phyloP scores from a whole-genome alignment of 1,284 basidiomycete species.

The Peniophora sp. region DNA sequence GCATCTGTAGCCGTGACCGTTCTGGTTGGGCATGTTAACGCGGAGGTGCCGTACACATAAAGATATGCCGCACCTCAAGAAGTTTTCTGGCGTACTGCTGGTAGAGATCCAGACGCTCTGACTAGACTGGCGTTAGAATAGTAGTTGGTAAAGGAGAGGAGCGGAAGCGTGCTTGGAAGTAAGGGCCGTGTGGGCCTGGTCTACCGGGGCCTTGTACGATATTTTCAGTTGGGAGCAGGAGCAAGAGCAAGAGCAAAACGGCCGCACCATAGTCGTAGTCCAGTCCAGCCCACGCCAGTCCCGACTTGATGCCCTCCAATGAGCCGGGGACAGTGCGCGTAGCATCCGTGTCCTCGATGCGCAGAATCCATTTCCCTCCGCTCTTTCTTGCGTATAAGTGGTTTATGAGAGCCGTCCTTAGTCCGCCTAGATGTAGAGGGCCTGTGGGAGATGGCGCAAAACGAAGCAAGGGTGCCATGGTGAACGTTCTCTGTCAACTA shows the following conservation, averaged over 20 bases:
- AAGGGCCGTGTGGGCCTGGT: slow-evolving; percentile 68
- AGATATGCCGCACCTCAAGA: slow-evolving; percentile 45
- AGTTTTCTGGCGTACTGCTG: slow-evolving; percentile 65
- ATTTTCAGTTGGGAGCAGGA: slow-evolving; percentile 4
- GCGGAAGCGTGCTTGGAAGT: slow-evolving; percentile 57
- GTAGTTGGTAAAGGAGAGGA: neutral
- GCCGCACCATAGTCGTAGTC: slow-evolving; percentile 82
- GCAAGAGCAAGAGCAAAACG: neutral
- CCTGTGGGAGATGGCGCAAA: slow-evolving; percentile 99
- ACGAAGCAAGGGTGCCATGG: slow-evolving; percentile 43
- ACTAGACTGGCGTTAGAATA: slow-evolving; percentile 38
- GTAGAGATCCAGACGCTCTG: slow-evolving; percentile 84
- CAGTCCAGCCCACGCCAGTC: slow-evolving; percentile 89
- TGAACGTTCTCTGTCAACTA: neutral
- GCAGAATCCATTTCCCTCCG: slow-evolving; percentile 82
- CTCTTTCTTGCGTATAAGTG: slow-evolving; percentile 78
- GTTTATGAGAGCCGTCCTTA: slow-evolving; percentile 95
- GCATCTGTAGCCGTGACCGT: slow-evolving; percentile 88
- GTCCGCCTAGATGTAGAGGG: slow-evolving; percentile 87
- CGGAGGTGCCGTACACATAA: neutral
- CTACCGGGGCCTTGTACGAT: slow-evolving; percentile 59
- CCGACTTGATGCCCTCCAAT: slow-evolving; percentile 70
- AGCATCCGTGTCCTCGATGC: slow-evolving; percentile 96
- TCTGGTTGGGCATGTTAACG: slow-evolving; percentile 32
- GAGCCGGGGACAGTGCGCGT: slow-evolving; percentile 76